phyloP scores from a whole-genome alignment of 768 basidiomycete species.

The Mycena haematopus region DNA sequence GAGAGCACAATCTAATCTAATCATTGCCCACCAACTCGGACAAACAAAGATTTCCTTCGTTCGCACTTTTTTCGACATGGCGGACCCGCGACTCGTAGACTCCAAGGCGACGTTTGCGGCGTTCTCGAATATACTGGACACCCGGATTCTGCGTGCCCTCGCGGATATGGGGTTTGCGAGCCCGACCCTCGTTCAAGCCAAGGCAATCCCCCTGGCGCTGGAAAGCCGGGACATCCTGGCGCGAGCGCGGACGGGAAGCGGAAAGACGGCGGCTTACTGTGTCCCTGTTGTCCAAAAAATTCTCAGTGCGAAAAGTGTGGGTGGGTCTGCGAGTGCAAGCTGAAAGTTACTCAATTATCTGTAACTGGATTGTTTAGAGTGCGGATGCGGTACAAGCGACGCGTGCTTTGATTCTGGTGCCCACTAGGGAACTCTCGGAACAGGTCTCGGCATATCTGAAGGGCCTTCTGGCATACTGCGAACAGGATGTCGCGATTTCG shows the following conservation, averaged over 20 bases:
- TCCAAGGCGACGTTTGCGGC: constrained; percentile 56
- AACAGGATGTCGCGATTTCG: constrained; percentile 68
- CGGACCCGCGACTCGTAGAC: constrained; percentile 54
- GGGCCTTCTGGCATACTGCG: constrained; percentile 76
- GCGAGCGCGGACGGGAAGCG: constrained; percentile 92
- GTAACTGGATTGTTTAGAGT: too few species aligned
- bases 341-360: constrained; percentile 8
- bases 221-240: constrained; percentile 92
- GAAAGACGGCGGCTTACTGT: constrained; percentile 97
- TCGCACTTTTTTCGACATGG: constrained; percentile 40
- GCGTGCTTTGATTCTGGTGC: constrained; percentile 81
- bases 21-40: background rate
- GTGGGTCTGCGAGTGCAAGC: constrained; percentile 35
- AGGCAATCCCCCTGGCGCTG: constrained; percentile 91
- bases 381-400: constrained; percentile 59
- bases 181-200: constrained; percentile 91
- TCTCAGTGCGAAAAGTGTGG: constrained; percentile 76
- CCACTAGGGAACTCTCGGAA: constrained; percentile 91
- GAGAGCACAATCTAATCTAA: background rate
- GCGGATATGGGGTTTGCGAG: constrained; percentile 89
- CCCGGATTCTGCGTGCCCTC: constrained; percentile 84
- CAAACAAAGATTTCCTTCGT: background rate
- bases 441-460: constrained; percentile 81
- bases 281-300: constrained; percentile 92
- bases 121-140: constrained; percentile 83